Percentiles rank a stretch among this genome's conserved stretches.
phyloP scores from a whole-genome alignment of 1,139 yeast genomes.

The Kodamaea derodonti region DNA sequence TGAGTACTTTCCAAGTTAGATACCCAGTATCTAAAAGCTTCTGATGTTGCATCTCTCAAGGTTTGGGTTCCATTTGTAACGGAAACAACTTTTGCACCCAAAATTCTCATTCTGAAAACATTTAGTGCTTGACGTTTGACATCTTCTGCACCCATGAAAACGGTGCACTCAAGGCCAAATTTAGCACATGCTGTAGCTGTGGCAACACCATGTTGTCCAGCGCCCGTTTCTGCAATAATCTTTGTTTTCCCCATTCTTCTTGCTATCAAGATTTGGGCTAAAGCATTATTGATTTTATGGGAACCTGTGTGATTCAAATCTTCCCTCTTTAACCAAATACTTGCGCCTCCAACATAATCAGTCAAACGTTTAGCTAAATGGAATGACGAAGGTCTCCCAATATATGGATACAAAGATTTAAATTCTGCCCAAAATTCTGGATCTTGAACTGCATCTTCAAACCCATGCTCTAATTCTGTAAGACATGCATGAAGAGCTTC shows the following conservation, averaged over 20 bases:
- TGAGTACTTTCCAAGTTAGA: constrained; percentile 81
- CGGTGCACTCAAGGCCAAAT: constrained; percentile 93
- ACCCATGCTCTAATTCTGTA: constrained; percentile 81
- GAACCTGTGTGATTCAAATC: constrained; percentile 98
- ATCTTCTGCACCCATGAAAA: constrained; percentile 99
- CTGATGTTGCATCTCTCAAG: constrained; percentile 95
- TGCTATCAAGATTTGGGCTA: constrained; percentile 91
- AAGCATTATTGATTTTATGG: constrained; percentile 93
- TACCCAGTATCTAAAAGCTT: constrained; percentile 96
- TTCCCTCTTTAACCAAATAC: constrained; percentile 97
- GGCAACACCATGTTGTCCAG: constrained; percentile 99
- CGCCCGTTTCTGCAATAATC: constrained; percentile 98
- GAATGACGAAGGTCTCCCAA: constrained; percentile 93
- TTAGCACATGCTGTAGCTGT: constrained; percentile 99
- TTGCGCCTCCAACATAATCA: constrained; percentile 92
- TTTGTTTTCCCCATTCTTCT: constrained; percentile 86
- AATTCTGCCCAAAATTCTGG: constrained; percentile 93
- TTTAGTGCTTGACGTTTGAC: constrained; percentile 97
- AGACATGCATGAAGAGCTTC: constrained; percentile 92
- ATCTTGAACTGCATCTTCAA: constrained; percentile 83
- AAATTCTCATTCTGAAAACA: constrained; percentile 93
- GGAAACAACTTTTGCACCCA: constrained; percentile 93
- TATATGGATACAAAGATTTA: constrained; percentile 71
- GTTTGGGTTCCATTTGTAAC: constrained; percentile 95
- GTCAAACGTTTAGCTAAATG: constrained; percentile 89